Evolutionary conservation across 2,329 filamentous ascomycete species (phyloP), one percentile per base, ranked within the genome.

Genomic region (Hortaea werneckii): DNA sequence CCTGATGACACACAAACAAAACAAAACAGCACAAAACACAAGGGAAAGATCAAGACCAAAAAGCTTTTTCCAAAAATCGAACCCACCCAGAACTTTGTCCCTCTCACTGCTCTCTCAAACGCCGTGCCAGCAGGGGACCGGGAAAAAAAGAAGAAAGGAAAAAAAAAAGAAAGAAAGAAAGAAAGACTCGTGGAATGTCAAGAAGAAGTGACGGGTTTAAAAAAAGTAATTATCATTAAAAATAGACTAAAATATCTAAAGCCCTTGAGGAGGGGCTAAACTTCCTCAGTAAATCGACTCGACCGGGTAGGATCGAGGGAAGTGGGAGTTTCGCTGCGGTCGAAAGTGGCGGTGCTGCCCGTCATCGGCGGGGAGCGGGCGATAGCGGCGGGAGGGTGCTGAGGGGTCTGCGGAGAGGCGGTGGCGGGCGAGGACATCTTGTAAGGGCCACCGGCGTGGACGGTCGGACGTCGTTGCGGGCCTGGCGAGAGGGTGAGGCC

Each of bases 371-470:
- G 39, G 9, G 43, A 46, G 7, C 35, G 28, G 9, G 47, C 34
- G 10, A 7, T 11, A n/a, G n/a, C 32, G 6, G 12, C 40, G 5
- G 12, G 11, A 27, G 20, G 27, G 27, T 20, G 26, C 12, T 10
- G 8, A 5, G 45, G 34, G 29, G 8, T 37, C 20, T 34, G 35
- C 5, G 41, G 37, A 27, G 47, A 40, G 27, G 40, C 39, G 6
- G 35, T 30, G 10, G 41, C 27, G 6, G 44, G 32, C 7, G 53
- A 48, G 28, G 50, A 52, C 48, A 60, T 41, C 35, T 42, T 50
- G 42, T 60, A 61, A 2, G 62, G 57, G 5, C 61, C 59, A 10
- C 55, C 55, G 27, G 53, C 51, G 35, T 63, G 61, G 12, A 64
- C 44, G 32, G 58, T 61, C 2, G 59, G 58, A 43, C 53, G 56